Evolutionary conservation across 2,329 filamentous ascomycete species (phyloP).

Genomic region (Talaromyces atroroseus): DNA sequence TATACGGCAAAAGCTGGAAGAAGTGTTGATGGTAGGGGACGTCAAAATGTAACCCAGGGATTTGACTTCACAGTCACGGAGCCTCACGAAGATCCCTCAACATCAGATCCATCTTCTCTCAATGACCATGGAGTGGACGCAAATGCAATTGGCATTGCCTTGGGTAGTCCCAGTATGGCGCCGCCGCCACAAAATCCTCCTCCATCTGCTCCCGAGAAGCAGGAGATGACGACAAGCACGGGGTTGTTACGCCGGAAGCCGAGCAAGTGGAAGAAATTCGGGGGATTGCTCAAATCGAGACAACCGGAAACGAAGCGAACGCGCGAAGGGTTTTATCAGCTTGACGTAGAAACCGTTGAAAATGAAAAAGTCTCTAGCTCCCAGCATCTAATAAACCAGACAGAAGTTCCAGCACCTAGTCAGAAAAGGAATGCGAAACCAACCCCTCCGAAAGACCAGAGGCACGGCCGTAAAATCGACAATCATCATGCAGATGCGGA

Average conservation of each 20-base stretch:
- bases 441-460: background rate
- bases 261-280: slow-evolving; percentile 45
- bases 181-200: slow-evolving; percentile 5
- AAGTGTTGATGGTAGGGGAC: slow-evolving; percentile 7
- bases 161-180: slow-evolving; percentile 59
- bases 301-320: slow-evolving; percentile 20
- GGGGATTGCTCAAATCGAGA: slow-evolving; percentile 39
- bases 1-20: background rate
- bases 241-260: slow-evolving; percentile 27
- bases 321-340: slow-evolving; percentile 26
- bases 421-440: background rate
- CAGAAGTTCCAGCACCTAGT: background rate
- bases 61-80: slow-evolving; percentile 29
- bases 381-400: background rate
- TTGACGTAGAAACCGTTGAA: slow-evolving; percentile 18
- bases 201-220: background rate
- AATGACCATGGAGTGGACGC: slow-evolving; percentile 11
- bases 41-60: slow-evolving; percentile 14
- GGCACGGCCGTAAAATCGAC: background rate
- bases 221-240: slow-evolving; percentile 4
- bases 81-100: slow-evolving; percentile 22
- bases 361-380: background rate
- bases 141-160: slow-evolving; percentile 63
- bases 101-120: slow-evolving; percentile 8
- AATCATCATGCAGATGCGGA: background rate